A percentile compares a stretch with the other conserved stretches of the same genome.
phyloP scores from a whole-genome alignment of 768 basidiomycete genomes.

The Suillus occidentalis region DNA sequence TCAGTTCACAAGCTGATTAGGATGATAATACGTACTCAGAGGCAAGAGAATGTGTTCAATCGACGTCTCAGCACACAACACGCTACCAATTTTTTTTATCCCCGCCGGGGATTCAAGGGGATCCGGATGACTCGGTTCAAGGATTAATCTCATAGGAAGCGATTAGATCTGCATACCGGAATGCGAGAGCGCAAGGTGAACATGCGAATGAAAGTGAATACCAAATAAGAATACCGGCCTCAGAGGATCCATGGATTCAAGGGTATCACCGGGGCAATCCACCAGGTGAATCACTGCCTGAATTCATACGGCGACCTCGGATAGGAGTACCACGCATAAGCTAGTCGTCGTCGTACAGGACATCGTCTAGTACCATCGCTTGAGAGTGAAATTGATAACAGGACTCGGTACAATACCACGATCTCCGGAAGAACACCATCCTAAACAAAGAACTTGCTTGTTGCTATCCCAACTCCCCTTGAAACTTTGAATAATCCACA shows the following conservation, averaged over 20 bases:
- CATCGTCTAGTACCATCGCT: neutral
- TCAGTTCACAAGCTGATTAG: neutral
- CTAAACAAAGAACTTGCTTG: neutral
- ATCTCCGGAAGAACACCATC: neutral
- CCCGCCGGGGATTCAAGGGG: neutral
- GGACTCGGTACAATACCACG: neutral
- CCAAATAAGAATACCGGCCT: neutral
- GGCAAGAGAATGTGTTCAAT: neutral
- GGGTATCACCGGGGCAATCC: neutral
- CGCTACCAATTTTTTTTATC: neutral
- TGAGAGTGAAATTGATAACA: neutral
- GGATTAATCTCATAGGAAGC: neutral
- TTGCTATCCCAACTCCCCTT: neutral
- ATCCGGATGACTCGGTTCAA: neutral
- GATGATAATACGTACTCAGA: neutral
- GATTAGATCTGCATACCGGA: neutral
- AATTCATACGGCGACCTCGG: neutral
- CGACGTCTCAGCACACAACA: slow-evolving; percentile 1
- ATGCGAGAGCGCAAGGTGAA: neutral
- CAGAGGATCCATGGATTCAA: neutral
- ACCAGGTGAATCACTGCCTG: neutral
- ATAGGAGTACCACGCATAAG: neutral
- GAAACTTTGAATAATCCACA: neutral
- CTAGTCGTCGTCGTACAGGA: neutral
- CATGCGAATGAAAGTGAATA: neutral